Conservation (phyloP, 192 early-diverging fungal species). For the Coemansia sp. region DNA sequence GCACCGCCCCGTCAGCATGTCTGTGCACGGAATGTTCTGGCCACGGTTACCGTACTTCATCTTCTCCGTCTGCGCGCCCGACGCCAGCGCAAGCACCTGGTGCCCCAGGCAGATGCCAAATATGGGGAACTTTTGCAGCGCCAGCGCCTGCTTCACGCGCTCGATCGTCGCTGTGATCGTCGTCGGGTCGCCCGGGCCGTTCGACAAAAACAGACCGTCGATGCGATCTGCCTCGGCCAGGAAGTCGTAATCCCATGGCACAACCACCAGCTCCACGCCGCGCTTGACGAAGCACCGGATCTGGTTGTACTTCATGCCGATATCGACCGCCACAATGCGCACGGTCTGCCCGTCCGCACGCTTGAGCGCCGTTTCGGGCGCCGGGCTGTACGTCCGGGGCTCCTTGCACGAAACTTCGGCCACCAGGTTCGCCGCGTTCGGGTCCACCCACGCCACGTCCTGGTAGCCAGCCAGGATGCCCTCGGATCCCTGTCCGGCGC, state of each 20-base stretch:
- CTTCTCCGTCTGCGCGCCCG: slow-evolving; percentile 90
- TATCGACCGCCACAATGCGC: slow-evolving; percentile 90
- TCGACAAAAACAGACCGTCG: slow-evolving; percentile 91
- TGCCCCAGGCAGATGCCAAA: slow-evolving; percentile 99
- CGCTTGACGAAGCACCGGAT: slow-evolving; percentile 96
- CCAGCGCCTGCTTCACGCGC: slow-evolving; percentile 65
- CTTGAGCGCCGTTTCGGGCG: slow-evolving; percentile 52
- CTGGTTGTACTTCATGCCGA: slow-evolving; percentile 99
- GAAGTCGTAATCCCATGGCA: slow-evolving; percentile 98
- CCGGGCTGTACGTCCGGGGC: slow-evolving; percentile 74
- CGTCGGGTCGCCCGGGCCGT: slow-evolving; percentile 97
- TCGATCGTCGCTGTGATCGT: slow-evolving; percentile 76
- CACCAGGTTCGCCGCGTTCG: slow-evolving; percentile 90
- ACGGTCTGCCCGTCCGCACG: slow-evolving; percentile 62
- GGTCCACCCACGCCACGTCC: slow-evolving; percentile 89
- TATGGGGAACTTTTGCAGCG: slow-evolving; percentile 77
- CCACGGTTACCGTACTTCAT: slow-evolving; percentile 99
- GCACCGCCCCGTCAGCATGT: slow-evolving; percentile 93
- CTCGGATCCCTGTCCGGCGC: slow-evolving; percentile 23
- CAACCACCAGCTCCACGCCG: slow-evolving; percentile 89
- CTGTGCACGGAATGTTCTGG: slow-evolving; percentile 99
- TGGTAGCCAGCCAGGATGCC: slow-evolving; percentile 68
- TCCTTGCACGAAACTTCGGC: slow-evolving; percentile 91
- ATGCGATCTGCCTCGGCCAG: slow-evolving; percentile 54
- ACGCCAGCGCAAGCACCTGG: slow-evolving; percentile 91